Conservation (phyloP, 768 basidiomycete species). For the Dendrothele bispora region DNA sequence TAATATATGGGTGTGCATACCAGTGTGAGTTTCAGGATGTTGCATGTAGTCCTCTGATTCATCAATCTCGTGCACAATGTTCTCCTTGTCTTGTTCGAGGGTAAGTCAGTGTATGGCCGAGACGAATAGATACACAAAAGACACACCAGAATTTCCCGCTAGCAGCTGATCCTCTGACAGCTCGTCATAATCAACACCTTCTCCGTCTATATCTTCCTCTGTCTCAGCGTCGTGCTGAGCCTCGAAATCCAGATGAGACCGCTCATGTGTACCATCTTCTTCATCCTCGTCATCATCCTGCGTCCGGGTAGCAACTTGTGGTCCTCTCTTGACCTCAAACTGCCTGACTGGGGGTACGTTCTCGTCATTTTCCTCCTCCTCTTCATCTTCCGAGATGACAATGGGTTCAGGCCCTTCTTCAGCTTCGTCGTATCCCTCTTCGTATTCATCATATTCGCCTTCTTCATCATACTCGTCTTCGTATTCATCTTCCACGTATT, state of each 20-base stretch:
- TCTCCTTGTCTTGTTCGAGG: no score
- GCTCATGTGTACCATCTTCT: conserved; percentile 3
- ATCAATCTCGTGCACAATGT: no score
- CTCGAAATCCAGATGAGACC: no score
- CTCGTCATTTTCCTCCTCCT: conserved; percentile 8
- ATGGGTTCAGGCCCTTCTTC: background rate
- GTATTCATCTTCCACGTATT: conserved; percentile 30
- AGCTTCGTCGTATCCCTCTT: conserved; percentile 14
- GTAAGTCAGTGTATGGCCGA: background rate
- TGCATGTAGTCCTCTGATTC: no score
- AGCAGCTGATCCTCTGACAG: conserved; percentile 5
- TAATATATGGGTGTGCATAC: background rate
- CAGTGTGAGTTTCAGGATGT: no score
- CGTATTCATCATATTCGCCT: conserved; percentile 15
- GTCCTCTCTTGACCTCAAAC: background rate
- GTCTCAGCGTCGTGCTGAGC: no score
- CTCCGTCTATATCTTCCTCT: background rate
- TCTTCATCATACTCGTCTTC: conserved; percentile 12
- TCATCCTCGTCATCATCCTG: conserved; percentile 9
- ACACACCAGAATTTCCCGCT: conserved; percentile 12
- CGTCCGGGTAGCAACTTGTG: background rate
- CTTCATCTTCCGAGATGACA: conserved; percentile 1
- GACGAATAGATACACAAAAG: background rate
- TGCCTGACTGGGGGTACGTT: background rate
- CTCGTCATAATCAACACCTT: background rate